Conservation (phyloP, 139 green algal genomes). For the Parachlorella kessleri region DNA sequence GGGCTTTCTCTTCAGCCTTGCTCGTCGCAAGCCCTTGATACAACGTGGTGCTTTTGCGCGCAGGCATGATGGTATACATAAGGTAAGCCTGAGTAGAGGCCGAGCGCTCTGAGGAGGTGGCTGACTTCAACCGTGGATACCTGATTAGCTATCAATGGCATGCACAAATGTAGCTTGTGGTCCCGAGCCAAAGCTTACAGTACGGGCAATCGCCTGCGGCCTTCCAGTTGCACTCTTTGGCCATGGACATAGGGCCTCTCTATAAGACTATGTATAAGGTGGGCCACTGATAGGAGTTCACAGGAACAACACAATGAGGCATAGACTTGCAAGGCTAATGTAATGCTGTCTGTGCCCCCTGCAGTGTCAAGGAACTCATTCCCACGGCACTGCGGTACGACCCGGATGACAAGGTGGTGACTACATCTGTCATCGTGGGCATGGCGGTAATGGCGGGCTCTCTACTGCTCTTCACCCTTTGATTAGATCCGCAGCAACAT, state of each 20-base stretch:
- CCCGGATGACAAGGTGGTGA: not conserved
- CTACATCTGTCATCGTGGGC: slow-evolving; percentile 48
- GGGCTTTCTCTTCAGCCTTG: not conserved
- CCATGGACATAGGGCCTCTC: too few species aligned
- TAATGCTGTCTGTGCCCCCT: not conserved
- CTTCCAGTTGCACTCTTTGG: too few species aligned
- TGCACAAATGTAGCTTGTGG: too few species aligned
- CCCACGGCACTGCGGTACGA: not conserved
- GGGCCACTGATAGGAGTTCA: too few species aligned
- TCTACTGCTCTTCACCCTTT: slow-evolving; percentile 72
- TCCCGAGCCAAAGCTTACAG: too few species aligned
- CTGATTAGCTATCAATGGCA: too few species aligned
- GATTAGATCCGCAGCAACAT: not conserved
- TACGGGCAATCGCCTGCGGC: too few species aligned
- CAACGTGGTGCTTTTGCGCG: not conserved
- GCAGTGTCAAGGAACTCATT: not conserved
- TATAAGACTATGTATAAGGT: too few species aligned
- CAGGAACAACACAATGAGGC: too few species aligned
- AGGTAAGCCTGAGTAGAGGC: not conserved
- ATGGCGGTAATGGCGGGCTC: slow-evolving; percentile 75
- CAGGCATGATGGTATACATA: slow-evolving; percentile 84
- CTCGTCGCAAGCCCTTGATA: too few species aligned
- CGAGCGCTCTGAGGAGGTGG: too few species aligned
- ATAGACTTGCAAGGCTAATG: not conserved
- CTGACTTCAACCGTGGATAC: too few species aligned